Evolutionary conservation across 2,329 filamentous ascomycete genomes (phyloP), one percentile per base, ranked within the genome.

Genomic region (Zymoseptoria crescenta): DNA sequence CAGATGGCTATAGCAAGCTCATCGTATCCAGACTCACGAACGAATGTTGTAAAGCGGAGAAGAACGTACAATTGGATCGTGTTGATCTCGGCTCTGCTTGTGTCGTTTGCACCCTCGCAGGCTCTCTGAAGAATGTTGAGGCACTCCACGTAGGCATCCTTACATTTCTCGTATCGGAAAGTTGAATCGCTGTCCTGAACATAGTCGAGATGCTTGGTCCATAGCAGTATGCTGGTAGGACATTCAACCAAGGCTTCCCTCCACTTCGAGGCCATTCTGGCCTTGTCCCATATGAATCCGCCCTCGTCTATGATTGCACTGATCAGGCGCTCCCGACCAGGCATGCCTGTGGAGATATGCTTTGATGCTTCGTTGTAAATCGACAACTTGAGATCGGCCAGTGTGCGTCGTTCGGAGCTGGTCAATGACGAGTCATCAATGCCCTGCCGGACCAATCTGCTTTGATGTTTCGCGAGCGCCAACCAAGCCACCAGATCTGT

Each of bases 1-100:
- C 93, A 96, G 4, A 87, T 80, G 8, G 87, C 90, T 2, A 89
- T 77, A 1, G 90, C 87, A 29, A 89, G 77, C 70, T 96, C 93
- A 51, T 80, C 77, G 69, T 88, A 96, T 0, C 93, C 93, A 52
- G 88, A 80, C 69, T 96, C 87, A 51, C 85, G 79, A 29, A 93
- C 78, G 68, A 94, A 88, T 1, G 83, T 74, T 0, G 89, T 93
- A n/a, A 87, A 71, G 49, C 90, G 83, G 1, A 95, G 76, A 19
- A 96, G 82, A 1, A 95, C 74, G 69, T 95, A 90, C 1, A 90
- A 74, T 55, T 83, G 78, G 60, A 83, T 75, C 21, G 72, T 69
- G 53, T 72, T 75, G 28, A 72, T 28, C 49, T 59, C 54, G 56
- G 67, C 19, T 2, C 19, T 48, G 20, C 61, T 30, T 20, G 48